Evolutionary conservation across 176 grass and related monocot genomes (phyloP), one percentile per base, ranked within the genome.

Genomic region (Aegilops speltoides): DNA sequence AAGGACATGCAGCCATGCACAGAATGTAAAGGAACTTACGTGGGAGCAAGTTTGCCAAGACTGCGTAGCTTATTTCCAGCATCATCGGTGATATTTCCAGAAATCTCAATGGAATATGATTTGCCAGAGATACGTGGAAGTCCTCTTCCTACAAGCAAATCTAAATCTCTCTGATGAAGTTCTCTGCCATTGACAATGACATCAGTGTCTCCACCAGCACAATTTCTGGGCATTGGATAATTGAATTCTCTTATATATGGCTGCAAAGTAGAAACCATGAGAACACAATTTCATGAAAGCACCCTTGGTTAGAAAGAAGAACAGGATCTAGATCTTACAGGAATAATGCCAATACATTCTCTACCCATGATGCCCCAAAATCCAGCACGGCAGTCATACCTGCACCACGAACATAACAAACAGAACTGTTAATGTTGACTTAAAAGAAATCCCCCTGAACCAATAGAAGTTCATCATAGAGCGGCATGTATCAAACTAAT

Each of bases 331-430:
- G 22, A 61, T 68, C 97, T 93, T 98, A 98, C 97, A 88, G 92
- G 94, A 67, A 98, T 90, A 89, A 98, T 96, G 84, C 97, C 97
- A 64, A 98, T 90, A 71, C 97, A 98, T 87, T 94, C 89, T 74
- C 82, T 87, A n/a, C 94, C 92, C 94, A 96, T 94, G 82, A 94
- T 85, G 76, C 97, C 97, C 97, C 97, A 98, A 96, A 98, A 98
- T 81, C 97, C 97, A 88, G 94, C 97, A 89, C 78, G 86, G 66
- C 88, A 80, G 80, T 98, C 97, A 56, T 98, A 98, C 97, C 97
- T 98, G 56, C 56, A 87, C 86, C 46, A 54, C 3, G 0, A 70
- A 86, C 20, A 78, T 14, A 78, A 85, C 54, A 80, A 48, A 73
- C 40, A 79, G 52, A 85, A 40, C 54, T 63, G 54, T 91, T 76